Percentiles rank a stretch among this genome's conserved stretches.
phyloP scores from a whole-genome alignment of 1,284 basidiomycete genomes.

The Sphaerobolus stellatus region DNA sequence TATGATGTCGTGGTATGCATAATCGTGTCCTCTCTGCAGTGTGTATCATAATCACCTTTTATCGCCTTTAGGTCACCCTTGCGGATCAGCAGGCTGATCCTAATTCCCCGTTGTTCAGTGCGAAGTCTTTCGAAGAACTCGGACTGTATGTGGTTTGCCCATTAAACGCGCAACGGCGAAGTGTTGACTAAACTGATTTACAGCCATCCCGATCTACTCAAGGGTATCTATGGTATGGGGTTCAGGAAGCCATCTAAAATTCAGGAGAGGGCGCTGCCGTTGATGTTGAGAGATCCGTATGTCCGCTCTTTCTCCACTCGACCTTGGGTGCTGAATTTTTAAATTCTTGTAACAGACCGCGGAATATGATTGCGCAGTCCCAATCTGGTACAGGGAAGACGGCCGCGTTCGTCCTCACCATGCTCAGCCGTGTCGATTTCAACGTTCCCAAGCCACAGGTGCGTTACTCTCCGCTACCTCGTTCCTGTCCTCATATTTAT shows the following conservation, averaged over 20 bases:
- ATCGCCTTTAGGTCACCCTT: slow-evolving; percentile 76
- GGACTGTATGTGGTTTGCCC: slow-evolving; percentile 66
- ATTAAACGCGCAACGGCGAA: slow-evolving; percentile 3
- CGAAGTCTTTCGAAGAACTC: slow-evolving; percentile 92
- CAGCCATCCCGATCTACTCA: slow-evolving; percentile 87
- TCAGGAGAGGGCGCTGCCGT: slow-evolving; percentile 93
- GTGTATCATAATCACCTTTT: neutral
- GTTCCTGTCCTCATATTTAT: neutral
- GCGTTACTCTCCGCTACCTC: slow-evolving; percentile 21
- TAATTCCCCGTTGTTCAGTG: slow-evolving; percentile 92
- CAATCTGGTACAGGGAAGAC: slow-evolving; percentile 99
- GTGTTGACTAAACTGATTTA: neutral
- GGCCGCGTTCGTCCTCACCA: slow-evolving; percentile 96
- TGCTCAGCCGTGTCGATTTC: slow-evolving; percentile 94
- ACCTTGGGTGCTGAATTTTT: slow-evolving; percentile 13
- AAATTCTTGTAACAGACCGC: slow-evolving; percentile 57
- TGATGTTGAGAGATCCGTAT: slow-evolving; percentile 89
- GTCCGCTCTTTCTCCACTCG: slow-evolving; percentile 30
- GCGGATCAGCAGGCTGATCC: slow-evolving; percentile 97
- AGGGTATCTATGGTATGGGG: slow-evolving; percentile 95
- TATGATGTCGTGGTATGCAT: slow-evolving; percentile 23
- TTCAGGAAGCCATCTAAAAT: slow-evolving; percentile 99
- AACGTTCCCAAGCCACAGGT: slow-evolving; percentile 83
- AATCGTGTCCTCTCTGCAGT: neutral
- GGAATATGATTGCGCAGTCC: slow-evolving; percentile 99